phyloP scores from a whole-genome alignment of 495 filamentous ascomycete genomes.

The Aspergillus indologenus region DNA sequence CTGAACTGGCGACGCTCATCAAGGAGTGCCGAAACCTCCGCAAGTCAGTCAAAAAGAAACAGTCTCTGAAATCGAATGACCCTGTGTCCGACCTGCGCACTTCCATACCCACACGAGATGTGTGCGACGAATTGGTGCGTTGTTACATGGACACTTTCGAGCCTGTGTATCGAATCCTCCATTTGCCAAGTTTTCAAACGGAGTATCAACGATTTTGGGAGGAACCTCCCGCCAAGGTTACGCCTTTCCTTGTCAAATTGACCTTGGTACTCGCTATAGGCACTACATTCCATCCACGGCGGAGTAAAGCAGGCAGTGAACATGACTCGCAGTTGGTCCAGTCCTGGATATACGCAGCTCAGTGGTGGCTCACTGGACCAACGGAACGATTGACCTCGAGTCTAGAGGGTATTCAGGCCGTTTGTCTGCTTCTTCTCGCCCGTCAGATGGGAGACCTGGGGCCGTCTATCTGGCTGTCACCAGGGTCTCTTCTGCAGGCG shows the following conservation, averaged over 20 bases:
- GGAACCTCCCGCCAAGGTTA: conserved; percentile 25
- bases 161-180: conserved; percentile 44
- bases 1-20: conserved; percentile 15
- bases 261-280: conserved; percentile 26
- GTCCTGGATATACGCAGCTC: conserved; percentile 50
- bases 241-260: conserved; percentile 23
- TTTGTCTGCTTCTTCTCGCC: conserved; percentile 49
- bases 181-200: conserved; percentile 44
- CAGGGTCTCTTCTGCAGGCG: conserved; percentile 44
- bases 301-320: not conserved
- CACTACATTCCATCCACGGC: conserved; percentile 25
- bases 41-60: conserved; percentile 18
- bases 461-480: conserved; percentile 46
- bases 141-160: conserved; percentile 50
- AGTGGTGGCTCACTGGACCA: conserved; percentile 52
- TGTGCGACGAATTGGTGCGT: conserved; percentile 40
- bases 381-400: conserved; percentile 42
- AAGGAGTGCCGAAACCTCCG: conserved; percentile 22
- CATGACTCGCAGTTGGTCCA: conserved; percentile 7
- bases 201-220: conserved; percentile 43
- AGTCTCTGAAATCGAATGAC: conserved; percentile 16
- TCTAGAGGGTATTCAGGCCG: conserved; percentile 45
- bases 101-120: conserved; percentile 18
- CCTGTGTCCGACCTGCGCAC: conserved; percentile 18
- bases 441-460: conserved; percentile 47